Evolutionary conservation across 345 rosid genomes (phyloP), one percentile per base, ranked within the genome.

Genomic region (Mangifera indica): DNA sequence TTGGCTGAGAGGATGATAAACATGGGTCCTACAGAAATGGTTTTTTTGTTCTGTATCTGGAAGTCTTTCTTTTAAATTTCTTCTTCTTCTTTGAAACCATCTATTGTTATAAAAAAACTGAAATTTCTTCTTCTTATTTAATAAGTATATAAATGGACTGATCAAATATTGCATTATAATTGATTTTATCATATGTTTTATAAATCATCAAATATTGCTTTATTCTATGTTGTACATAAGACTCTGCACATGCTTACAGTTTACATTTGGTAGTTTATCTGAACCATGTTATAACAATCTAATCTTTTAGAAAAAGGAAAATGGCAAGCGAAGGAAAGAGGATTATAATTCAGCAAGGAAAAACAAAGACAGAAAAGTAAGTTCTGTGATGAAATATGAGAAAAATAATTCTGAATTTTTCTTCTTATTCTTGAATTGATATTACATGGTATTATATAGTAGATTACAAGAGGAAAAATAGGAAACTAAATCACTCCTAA

Each of bases 311-410:
- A 92, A 82, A 81, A 92, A 90, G 80, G 96, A 88, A 78, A 87
- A 80, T 57, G 90, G 93, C 48, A 92, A 92, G 82, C 81, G 93
- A 75, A 85, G 93, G 82, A 90, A 90, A 76, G 97, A 92, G 40
- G 96, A 92, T 42, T 90, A 85, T 53, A 81, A 60, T 76, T 83
- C 93, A 18, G 81, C 88, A 56, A 78, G 93, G 85, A 90, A 88
- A 78, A 92, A 77, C 66, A 92, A 87, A 82, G 97, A 92, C 72
- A 88, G 89, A 77, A 88, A 87, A 85, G 97, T 90, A n/a, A n/a
- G n/a, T n/a, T n/a, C n/a, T n/a, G n/a, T n/a, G n/a, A n/a, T n/a
- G n/a, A n/a, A n/a, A n/a, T n/a, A n/a, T n/a, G n/a, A n/a, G n/a
- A n/a, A n/a, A n/a, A n/a, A n/a, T n/a, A n/a, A n/a, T n/a, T n/a